Conservation (phyloP, 176 grass and related monocot species). For the Oryza brachyantha region DNA sequence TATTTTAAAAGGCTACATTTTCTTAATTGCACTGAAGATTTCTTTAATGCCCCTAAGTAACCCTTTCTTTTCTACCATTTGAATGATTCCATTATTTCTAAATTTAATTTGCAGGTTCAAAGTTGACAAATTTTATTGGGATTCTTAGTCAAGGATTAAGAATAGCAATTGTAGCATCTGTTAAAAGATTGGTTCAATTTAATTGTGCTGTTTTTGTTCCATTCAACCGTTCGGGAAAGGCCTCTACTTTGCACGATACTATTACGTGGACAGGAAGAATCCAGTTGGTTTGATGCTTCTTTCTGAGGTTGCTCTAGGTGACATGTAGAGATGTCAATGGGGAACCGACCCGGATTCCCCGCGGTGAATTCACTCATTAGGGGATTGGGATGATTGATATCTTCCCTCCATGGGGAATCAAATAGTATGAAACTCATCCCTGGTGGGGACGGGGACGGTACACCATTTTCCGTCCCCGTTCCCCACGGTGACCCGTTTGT, state of each 20-base stretch:
- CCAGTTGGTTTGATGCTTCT: conserved; percentile 93
- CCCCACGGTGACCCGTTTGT: no score
- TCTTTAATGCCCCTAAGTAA: background rate
- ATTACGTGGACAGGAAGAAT: conserved; percentile 71
- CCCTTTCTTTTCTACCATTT: background rate
- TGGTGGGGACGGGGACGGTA: no score
- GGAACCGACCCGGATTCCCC: no score
- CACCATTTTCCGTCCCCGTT: no score
- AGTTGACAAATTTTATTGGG: conserved; percentile 91
- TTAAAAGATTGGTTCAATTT: conserved; percentile 17
- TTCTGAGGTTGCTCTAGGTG: conserved; percentile 94
- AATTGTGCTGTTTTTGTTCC: conserved; percentile 20
- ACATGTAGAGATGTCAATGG: no score
- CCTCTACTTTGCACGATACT: conserved; percentile 94
- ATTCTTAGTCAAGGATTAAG: conserved; percentile 97
- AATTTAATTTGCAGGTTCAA: conserved; percentile 68
- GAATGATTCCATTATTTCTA: background rate
- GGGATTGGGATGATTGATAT: no score
- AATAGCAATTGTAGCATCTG: conserved; percentile 48
- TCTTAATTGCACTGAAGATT: background rate
- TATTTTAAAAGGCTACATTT: background rate
- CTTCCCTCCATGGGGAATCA: no score
- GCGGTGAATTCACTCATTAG: no score
- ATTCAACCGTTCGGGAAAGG: conserved; percentile 90
- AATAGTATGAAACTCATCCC: no score